Evolutionary conservation across 345 rosid species (phyloP), one percentile per base, ranked within the genome.

Genomic region (Firmiana major): DNA sequence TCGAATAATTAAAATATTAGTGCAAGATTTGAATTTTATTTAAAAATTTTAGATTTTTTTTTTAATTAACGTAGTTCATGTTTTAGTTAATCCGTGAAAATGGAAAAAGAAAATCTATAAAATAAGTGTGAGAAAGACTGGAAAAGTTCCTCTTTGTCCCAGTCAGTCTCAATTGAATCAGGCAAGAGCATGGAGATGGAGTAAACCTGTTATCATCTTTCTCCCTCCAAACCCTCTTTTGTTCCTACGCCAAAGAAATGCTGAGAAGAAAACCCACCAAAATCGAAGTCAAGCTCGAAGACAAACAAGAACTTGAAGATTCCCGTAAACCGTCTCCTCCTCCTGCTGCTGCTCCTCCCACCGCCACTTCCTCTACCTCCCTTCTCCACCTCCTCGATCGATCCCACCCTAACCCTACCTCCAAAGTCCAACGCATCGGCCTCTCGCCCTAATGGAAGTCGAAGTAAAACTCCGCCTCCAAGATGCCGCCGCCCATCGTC

Each of bases 271-370:
- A 90, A 76, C 90, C 97, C 6, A 90, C 86, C 82, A 91, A 91
- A 82, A 88, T 96, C 87, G 92, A 96, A 79, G 90, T 91, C 79
- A 81, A 84, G 77, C 83, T 92, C 82, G 94, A 92, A 85, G 98
- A 96, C 86, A 93, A 88, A 63, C 92, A 91, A 63, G 98, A 96
- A 73, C 89, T 96, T 71, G 93, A 93, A 64, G 93, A 91, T 77
- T 84, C 91, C 73, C 95, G 93, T 60, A 88, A 84, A 58, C 84
- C 86, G 31, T 79, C 67, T 70, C 83, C 69, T 7, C 91, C 48
- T 10, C 86, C 45, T 0, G 83, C 84, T 49, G 0, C 86, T 59
- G 13, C 79, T 62, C 1, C 86, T 58, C 7, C 79, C 65, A 2
- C 84, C 34, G 34, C 34, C 34, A n/a, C 72, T 38, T 67, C 86